These are phyloP conservation scores for Comarum palustre DNA, from an alignment of 306 rosid genomes.

Conservation along the genomic window DNA sequence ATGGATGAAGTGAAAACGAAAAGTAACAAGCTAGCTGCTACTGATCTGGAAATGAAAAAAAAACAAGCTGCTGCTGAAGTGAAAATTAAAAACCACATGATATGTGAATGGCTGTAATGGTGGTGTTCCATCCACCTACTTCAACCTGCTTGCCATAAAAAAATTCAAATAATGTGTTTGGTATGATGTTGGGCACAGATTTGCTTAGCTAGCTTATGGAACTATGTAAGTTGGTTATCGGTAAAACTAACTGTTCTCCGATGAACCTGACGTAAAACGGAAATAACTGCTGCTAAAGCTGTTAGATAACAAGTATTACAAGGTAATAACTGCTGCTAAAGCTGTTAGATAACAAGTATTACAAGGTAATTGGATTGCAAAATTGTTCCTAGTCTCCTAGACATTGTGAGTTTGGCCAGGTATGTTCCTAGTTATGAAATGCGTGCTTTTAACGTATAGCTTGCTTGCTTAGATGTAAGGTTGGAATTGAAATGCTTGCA, in stretches of 20 bases:
- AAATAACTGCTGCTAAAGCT: background rate
- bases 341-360: background rate
- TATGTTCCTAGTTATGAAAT: too few species aligned
- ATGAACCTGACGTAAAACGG: background rate
- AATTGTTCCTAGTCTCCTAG: background rate
- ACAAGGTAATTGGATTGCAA: background rate
- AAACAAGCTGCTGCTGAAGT: background rate
- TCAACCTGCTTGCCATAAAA: conserved; percentile 10
- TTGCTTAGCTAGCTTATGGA: background rate
- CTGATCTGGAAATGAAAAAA: background rate
- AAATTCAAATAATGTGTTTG: background rate
- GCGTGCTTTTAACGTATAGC: too few species aligned
- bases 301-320: background rate
- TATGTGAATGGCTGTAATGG: conserved; percentile 16
- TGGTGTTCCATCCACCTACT: conserved; percentile 10
- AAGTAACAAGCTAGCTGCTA: conserved; percentile 5
- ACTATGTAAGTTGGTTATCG: too few species aligned
- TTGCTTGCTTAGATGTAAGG: background rate
- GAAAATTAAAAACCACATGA: background rate
- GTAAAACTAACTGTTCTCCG: background rate
- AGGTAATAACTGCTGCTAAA: background rate
- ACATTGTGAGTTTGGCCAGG: background rate
- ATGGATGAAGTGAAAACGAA: background rate
- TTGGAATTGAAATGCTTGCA: background rate
- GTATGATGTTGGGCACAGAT: background rate